phyloP scores from a whole-genome alignment of 1,284 basidiomycete species.

The Xerocomus tenax region DNA sequence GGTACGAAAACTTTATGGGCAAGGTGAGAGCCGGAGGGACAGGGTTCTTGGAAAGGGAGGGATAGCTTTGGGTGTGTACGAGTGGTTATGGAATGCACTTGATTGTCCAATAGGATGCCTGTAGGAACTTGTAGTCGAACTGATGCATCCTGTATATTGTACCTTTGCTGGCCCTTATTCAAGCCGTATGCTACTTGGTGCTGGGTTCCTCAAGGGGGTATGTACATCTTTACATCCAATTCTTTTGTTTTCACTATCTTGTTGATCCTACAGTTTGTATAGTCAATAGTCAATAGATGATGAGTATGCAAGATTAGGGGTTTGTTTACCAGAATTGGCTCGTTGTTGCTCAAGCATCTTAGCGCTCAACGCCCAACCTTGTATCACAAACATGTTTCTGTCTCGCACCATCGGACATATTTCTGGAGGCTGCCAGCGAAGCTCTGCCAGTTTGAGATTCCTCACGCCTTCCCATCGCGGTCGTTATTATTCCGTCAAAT shows the following conservation, averaged over 20 bases:
- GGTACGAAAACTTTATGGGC: conserved; percentile 74
- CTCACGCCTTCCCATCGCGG: not conserved
- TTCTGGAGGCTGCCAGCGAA: not conserved
- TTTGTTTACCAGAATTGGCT: conserved; percentile 2
- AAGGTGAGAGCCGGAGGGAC: conserved; percentile 67
- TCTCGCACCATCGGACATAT: conserved; percentile 2
- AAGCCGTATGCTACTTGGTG: too few relatives aligned
- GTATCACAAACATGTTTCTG: conserved; percentile 10
- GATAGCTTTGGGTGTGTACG: conserved; percentile 28
- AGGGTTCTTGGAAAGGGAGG: conserved; percentile 67
- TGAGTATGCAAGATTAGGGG: too few relatives aligned
- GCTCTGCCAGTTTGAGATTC: not conserved
- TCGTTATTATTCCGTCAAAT: conserved; percentile 9
- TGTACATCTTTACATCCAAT: not conserved
- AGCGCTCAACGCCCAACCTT: too few relatives aligned
- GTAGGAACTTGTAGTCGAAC: not conserved
- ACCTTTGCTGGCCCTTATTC: not conserved
- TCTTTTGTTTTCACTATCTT: too few relatives aligned
- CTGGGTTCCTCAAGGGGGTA: too few relatives aligned
- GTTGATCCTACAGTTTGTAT: too few relatives aligned
- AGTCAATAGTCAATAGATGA: too few relatives aligned
- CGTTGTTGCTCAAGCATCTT: too few relatives aligned
- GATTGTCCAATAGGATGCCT: not conserved
- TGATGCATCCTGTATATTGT: not conserved
- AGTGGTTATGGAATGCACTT: not conserved